Evolutionary conservation across 2,329 filamentous ascomycete species (phyloP), one percentile per base, ranked within the genome.

Genomic region (Paecilomyces sp.): DNA sequence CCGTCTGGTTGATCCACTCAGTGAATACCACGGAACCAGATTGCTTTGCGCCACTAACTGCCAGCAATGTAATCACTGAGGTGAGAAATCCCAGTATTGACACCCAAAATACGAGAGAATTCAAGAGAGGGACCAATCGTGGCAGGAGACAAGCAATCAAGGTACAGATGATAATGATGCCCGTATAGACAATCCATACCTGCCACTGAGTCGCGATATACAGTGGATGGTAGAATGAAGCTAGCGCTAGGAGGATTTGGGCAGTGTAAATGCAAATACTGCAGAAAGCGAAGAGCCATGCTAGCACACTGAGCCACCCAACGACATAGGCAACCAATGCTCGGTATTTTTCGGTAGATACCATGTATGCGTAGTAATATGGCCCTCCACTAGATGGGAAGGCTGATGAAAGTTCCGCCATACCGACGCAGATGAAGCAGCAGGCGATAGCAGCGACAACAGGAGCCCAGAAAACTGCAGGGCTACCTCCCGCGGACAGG

Each of bases 311-410:
- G 15, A 71, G 54, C 65, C 68, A 70, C 0, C 70, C 70, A 11
- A 63, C 63, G 1, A 67, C 51, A 47, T 67, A 72, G 1, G 65
- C 65, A 24, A 60, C 60, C 6, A 59, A 52, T 0, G 61, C 56
- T 11, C 65, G 62, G n/a, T 53, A 58, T 18, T 57, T 60, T 0
- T 52, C 41, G 0, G 64, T 56, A 3, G 62, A 55, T 0, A 70
- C 61, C 59, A 72, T 69, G 58, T 62, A 73, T 1, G 66, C 67
- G 52, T 70, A 71, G 57, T 74, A 70, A 55, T 73, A 74, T 57
- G 71, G 71, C 4, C 71, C 69, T 30, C 67, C 64, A 3, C 54
- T 64, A 1, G 65, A 67, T 9, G 66, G 68, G 56, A 55, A 71
- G 1, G 67, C 69, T 8, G 68, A 70, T 22, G 65, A 62, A 24